Percentiles rank a stretch among this genome's conserved stretches.
phyloP scores from a whole-genome alignment of 345 rosid species.

The Ceriops decandra region DNA sequence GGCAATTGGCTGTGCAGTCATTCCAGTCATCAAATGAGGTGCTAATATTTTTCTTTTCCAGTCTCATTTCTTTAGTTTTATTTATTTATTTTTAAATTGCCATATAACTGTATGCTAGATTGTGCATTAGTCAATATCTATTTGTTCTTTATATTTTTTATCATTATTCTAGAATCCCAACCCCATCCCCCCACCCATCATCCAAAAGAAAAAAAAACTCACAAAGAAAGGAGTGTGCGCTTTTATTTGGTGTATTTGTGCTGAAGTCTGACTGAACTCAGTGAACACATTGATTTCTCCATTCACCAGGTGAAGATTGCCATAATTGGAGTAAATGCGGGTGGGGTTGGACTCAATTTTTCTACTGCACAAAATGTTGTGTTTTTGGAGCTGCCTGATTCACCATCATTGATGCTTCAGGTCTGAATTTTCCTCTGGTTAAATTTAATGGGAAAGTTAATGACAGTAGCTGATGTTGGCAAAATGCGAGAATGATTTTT shows the following conservation, averaged over 20 bases:
- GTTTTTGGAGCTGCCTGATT: conserved; percentile 86
- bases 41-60: conserved; percentile 12
- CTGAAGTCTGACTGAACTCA: neutral
- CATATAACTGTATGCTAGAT: no score
- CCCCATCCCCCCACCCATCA: no score
- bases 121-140: no score
- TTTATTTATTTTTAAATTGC: neutral
- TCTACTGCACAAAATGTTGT: conserved; percentile 87
- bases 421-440: conserved; percentile 27
- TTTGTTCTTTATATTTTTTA: no score
- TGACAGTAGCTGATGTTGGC: neutral
- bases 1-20: conserved; percentile 76
- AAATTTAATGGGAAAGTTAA: neutral
- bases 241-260: no score
- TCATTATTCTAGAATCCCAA: no score
- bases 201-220: no score
- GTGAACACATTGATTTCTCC: neutral
- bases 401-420: conserved; percentile 92
- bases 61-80: conserved; percentile 1
- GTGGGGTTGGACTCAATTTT: conserved; percentile 92
- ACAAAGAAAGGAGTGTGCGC: no score
- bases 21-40: conserved; percentile 71
- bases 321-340: conserved; percentile 85
- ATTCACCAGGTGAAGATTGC: conserved; percentile 69
- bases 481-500: neutral